phyloP scores from a whole-genome alignment of 345 rosid species.

The Punica granatum region DNA sequence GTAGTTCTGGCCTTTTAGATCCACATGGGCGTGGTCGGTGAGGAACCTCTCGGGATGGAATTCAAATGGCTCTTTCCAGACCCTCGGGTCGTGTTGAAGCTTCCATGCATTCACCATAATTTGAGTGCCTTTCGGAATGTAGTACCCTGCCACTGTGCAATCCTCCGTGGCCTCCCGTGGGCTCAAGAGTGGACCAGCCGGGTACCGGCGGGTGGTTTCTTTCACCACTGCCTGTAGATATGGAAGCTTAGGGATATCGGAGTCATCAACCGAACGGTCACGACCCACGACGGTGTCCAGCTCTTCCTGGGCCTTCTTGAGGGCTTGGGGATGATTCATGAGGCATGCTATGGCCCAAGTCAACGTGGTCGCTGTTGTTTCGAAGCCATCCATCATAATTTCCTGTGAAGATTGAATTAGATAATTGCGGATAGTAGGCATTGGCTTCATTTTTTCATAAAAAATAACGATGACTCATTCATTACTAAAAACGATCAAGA shows the following conservation, averaged over 20 bases:
- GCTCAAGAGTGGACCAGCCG: conserved; percentile 22
- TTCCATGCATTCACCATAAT: conserved; percentile 46
- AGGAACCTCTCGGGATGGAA: conserved; percentile 49
- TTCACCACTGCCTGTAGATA: conserved; percentile 15
- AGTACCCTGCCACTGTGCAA: conserved; percentile 29
- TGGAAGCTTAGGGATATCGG: conserved; percentile 16
- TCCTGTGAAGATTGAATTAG: conserved; percentile 16
- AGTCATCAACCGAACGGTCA: conserved; percentile 15
- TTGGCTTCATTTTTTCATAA: not conserved
- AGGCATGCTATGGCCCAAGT: conserved; percentile 27
- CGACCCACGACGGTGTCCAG: conserved; percentile 16
- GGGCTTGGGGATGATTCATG: conserved; percentile 16
- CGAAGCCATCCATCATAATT: conserved; percentile 8
- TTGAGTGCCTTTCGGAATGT: conserved; percentile 38
- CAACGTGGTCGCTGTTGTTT: too few species aligned
- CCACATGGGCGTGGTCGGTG: not conserved
- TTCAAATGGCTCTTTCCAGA: conserved; percentile 27
- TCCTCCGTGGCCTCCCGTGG: conserved; percentile 39
- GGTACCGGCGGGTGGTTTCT: conserved; percentile 16
- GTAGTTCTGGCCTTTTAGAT: conserved; percentile 13
- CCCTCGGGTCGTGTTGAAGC: conserved; percentile 44
- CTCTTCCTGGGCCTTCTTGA: conserved; percentile 18
- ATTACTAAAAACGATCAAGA: too few species aligned
- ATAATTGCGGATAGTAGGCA: conserved; percentile 13
- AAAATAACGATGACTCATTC: too few species aligned